These are phyloP conservation scores for Penicillium sp. DNA, from an alignment of 2,329 filamentous ascomycete species.

Conservation along the genomic window DNA sequence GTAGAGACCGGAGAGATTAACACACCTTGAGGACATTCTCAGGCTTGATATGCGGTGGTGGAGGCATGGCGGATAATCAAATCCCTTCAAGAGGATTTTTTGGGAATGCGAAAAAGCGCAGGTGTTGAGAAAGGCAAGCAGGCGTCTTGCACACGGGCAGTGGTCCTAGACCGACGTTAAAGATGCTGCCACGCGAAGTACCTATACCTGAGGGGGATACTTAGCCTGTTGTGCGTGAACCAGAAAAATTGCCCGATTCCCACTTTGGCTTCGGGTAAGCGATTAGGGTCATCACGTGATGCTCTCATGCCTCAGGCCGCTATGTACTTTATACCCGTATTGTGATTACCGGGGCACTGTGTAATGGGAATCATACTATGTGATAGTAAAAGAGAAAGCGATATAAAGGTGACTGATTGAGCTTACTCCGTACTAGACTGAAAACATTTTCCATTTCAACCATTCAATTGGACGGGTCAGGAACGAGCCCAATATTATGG, in stretches of 20 bases:
- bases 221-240: conserved; percentile 33
- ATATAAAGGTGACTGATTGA: neutral
- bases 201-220: conserved; percentile 27
- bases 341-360: neutral
- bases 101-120: conserved; percentile 1
- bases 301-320: conserved; percentile 6
- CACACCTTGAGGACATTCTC: conserved; percentile 92
- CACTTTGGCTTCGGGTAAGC: conserved; percentile 36
- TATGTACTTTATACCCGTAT: neutral
- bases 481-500: conserved; percentile 4
- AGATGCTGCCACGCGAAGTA: conserved; percentile 37
- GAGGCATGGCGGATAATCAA: conserved; percentile 65
- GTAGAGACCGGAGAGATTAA: conserved; percentile 1
- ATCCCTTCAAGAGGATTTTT: conserved; percentile 25
- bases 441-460: neutral
- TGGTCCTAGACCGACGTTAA: conserved; percentile 26
- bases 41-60: conserved; percentile 92
- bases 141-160: conserved; percentile 30
- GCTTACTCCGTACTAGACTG: neutral
- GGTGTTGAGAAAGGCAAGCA: conserved; percentile 9
- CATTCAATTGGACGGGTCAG: conserved; percentile 3
- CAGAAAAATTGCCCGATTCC: conserved; percentile 30
- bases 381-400: neutral
- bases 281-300: conserved; percentile 31
- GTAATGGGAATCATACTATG: neutral